Evolutionary conservation across 768 basidiomycete genomes (phyloP).

Genomic region (Boletus bicolor): DNA sequence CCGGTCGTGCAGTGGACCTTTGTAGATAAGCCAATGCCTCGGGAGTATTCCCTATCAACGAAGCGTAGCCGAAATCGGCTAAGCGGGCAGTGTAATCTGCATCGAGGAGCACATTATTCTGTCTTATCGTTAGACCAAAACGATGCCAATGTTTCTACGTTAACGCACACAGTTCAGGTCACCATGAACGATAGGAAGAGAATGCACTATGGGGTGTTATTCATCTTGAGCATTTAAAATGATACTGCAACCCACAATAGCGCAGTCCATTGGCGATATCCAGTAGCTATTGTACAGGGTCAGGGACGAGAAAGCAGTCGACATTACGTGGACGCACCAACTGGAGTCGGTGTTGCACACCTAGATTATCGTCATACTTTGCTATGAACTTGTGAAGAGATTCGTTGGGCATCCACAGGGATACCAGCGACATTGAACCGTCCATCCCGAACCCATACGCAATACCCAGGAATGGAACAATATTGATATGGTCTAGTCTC

Average conservation of each 20-base stretch:
- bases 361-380: no score
- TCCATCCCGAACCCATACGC: no score
- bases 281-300: conserved; percentile 11
- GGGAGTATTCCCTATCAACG: conserved; percentile 14
- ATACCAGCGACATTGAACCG: no score
- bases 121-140: background rate
- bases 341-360: no score
- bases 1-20: conserved; percentile 12
- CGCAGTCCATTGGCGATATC: conserved; percentile 15
- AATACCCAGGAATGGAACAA: no score
- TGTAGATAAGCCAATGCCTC: conserved; percentile 5
- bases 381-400: no score
- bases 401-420: no score
- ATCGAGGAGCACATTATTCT: conserved; percentile 21
- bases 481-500: no score
- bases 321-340: no score
- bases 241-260: conserved; percentile 4
- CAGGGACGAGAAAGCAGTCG: background rate
- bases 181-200: conserved; percentile 14
- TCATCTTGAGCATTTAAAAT: background rate
- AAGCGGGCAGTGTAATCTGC: conserved; percentile 33
- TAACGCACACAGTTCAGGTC: conserved; percentile 16
- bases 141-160: no score
- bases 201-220: conserved; percentile 10
- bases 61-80: conserved; percentile 43